These are phyloP conservation scores for Pisolithus albus DNA, from an alignment of 768 basidiomycete species.

Conservation along the genomic window DNA sequence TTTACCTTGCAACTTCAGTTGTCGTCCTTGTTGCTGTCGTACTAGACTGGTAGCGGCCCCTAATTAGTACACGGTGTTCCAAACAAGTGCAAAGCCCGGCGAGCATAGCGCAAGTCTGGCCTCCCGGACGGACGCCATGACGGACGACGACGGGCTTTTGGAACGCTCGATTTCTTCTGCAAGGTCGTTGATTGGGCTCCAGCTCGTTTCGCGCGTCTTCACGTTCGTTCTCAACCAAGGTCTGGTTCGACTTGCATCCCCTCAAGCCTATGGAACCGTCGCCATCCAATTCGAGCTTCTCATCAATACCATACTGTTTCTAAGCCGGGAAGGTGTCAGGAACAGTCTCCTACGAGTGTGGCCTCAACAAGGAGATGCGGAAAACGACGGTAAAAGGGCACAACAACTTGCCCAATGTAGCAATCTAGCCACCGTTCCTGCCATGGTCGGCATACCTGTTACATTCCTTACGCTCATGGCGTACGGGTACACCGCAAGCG, in stretches of 20 bases:
- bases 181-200: constrained; percentile 74
- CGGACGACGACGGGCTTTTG: constrained; percentile 14
- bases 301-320: constrained; percentile 83
- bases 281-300: constrained; percentile 93
- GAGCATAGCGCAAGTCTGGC: background rate
- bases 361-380: constrained; percentile 10
- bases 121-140: background rate
- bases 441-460: constrained; percentile 61
- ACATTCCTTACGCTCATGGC: constrained; percentile 44
- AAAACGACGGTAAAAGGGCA: background rate
- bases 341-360: constrained; percentile 71
- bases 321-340: constrained; percentile 89
- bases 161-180: constrained; percentile 34
- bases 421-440: constrained; percentile 58
- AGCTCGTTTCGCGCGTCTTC: constrained; percentile 74
- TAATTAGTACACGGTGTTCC: background rate
- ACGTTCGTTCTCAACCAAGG: constrained; percentile 90
- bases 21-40: too few relatives aligned
- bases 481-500: constrained; percentile 50
- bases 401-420: constrained; percentile 16
- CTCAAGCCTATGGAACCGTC: constrained; percentile 82
- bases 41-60: too few relatives aligned
- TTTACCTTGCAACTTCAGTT: too few relatives aligned
- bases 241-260: constrained; percentile 75
- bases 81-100: background rate